Conservation (phyloP, 257 asterid genomes). For the Apocynum venetum region DNA sequence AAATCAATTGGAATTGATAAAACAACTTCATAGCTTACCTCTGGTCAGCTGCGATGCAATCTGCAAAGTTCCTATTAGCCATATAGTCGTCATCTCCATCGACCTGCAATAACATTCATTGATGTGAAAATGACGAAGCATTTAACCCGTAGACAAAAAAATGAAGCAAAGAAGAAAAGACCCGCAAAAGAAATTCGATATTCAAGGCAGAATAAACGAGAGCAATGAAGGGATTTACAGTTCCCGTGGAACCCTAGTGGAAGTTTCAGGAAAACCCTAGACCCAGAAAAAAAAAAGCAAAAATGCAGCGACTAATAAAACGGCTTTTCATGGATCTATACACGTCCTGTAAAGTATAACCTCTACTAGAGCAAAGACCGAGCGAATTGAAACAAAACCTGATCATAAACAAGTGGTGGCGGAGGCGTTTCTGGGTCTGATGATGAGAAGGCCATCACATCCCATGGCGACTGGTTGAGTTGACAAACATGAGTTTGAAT, state of each 20-base stretch:
- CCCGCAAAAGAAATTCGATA: conserved; percentile 17
- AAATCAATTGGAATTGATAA: conserved; percentile 18
- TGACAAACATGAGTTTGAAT: conserved; percentile 28
- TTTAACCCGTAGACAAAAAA: background rate
- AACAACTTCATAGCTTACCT: conserved; percentile 38
- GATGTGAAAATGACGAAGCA: conserved; percentile 25
- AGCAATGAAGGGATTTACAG: conserved; percentile 26
- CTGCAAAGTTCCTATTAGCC: conserved; percentile 34
- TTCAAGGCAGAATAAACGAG: conserved; percentile 10
- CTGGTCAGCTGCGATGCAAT: conserved; percentile 19
- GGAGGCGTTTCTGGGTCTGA: conserved; percentile 35
- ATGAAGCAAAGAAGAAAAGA: conserved; percentile 22
- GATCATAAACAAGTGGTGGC: conserved; percentile 31
- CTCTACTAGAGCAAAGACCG: background rate
- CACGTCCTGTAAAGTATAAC: background rate
- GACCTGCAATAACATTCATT: conserved; percentile 33
- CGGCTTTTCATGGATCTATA: background rate
- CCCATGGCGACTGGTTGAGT: conserved; percentile 69
- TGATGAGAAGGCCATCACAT: conserved; percentile 52
- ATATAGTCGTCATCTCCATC: conserved; percentile 16
- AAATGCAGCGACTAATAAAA: conserved; percentile 3
- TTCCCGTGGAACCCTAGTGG: conserved; percentile 44
- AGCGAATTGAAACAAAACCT: conserved; percentile 12
- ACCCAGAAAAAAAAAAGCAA: conserved; percentile 7
- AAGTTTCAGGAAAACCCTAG: conserved; percentile 52